phyloP scores from a whole-genome alignment of 768 basidiomycete species.

The Fibroporia radiculosa region DNA sequence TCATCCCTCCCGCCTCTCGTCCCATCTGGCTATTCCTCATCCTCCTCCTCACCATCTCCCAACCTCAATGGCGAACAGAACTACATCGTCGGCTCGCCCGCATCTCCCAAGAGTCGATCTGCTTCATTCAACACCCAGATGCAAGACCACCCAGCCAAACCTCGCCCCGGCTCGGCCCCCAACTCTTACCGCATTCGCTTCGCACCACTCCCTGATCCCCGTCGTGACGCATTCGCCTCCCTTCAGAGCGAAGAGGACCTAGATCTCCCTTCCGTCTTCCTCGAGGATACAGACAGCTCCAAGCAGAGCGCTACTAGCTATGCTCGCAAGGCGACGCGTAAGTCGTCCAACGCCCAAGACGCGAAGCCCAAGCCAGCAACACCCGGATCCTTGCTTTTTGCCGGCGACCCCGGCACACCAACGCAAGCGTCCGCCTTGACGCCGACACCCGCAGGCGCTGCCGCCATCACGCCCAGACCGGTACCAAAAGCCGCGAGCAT shows the following conservation, averaged over 20 bases:
- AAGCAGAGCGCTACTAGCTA: conserved; percentile 12
- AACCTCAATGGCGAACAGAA: conserved; percentile 14
- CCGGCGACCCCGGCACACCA: conserved; percentile 11
- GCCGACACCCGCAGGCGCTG: conserved; percentile 7
- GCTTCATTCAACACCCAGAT: conserved; percentile 2
- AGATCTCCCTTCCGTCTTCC: conserved; percentile 21
- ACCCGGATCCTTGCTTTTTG: conserved; percentile 14
- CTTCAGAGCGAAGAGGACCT: conserved; percentile 26
- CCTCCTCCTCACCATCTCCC: conserved; percentile 21
- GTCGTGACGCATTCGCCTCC: conserved; percentile 37
- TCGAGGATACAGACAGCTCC: conserved; percentile 19
- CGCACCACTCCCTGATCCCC: conserved; percentile 78
- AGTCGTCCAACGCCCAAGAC: conserved; percentile 1
- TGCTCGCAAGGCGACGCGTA: neutral
- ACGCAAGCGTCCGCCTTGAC: conserved; percentile 12
- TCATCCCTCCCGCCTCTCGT: conserved; percentile 16
- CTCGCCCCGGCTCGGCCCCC: conserved; percentile 11
- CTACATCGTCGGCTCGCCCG: conserved; percentile 16
- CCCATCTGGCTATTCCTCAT: conserved; percentile 18
- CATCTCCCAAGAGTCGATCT: conserved; percentile 6
- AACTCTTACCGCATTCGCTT: conserved; percentile 53
- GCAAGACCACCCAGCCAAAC: conserved; percentile 6
- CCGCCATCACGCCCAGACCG: conserved; percentile 3
- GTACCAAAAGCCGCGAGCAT: conserved; percentile 1
- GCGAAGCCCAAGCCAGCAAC: conserved; percentile 17